A percentile compares a stretch with the other conserved stretches of the same genome.
These are phyloP conservation scores for Rhodotorula paludigena DNA, from an alignment of 768 basidiomycete genomes.

Conservation along the genomic window DNA sequence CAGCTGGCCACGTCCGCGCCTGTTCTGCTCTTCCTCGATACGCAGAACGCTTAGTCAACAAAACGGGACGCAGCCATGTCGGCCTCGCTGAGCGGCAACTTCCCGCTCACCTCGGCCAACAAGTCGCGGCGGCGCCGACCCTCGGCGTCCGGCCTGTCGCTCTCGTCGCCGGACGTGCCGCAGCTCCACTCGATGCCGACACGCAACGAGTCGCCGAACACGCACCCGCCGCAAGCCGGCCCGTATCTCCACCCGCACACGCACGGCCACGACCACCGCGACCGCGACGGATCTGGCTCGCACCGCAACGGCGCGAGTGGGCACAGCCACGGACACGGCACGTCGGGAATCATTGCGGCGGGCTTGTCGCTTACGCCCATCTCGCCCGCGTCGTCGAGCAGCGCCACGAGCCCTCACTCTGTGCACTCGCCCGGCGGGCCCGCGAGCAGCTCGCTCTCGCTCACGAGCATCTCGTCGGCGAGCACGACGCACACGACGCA, in stretches of 20 bases:
- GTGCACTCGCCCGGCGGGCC: background rate
- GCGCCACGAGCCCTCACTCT: background rate
- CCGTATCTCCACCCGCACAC: background rate
- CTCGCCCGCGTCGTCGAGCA: background rate
- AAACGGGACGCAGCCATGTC: conserved; percentile 5
- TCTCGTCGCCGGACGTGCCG: conserved; percentile 2
- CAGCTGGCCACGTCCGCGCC: no score
- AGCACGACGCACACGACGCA: conserved; percentile 7
- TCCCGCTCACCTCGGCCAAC: background rate
- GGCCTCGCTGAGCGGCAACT: conserved; percentile 10
- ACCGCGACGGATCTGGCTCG: no score
- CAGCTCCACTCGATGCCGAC: conserved; percentile 12
- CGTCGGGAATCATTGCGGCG: background rate
- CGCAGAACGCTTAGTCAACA: no score
- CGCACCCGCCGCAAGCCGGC: background rate
- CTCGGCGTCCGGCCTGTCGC: background rate
- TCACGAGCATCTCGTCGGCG: background rate
- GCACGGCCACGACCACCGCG: background rate
- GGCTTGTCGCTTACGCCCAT: conserved; percentile 1
- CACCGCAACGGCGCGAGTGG: no score
- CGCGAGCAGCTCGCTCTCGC: background rate
- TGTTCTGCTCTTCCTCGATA: no score
- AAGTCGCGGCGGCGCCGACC: background rate
- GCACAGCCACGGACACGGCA: background rate
- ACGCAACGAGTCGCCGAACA: background rate